Base-by-base conservation (phyloP, 495 filamentous ascomycete species). In the Tricharina praecox region DNA sequence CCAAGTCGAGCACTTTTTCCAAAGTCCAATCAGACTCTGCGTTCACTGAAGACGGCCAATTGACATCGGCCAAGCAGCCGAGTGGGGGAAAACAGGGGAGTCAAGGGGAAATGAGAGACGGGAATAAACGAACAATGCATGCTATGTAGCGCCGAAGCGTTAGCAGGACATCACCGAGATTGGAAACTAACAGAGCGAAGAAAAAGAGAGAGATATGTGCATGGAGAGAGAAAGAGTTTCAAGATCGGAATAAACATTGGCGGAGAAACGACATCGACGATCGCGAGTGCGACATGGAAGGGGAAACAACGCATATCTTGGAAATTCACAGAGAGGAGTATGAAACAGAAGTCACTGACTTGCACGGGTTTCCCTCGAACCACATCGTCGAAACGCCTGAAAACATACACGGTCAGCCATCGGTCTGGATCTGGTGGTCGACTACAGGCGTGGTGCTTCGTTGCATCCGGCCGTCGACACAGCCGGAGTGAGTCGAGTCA, bases 341-440 rank as follows among this genome's bases (percentile, higher is more conserved):
- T 7, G 28, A 32, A 32, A 32, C 13, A 32, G 13, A 7, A 13
- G 28, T 33, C 37, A 55, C 59, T 48, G 55, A 63, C 64, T 85
- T 85, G 68, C 81, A 86, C 25, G 90, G 85, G 61, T 97, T 97
- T 23, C 90, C 90, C 64, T 97, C 90, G 86, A 87, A 97, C 87
- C 88, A 95, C 2, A 95, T 85, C 4, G 82, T 84, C 4, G 87
- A 81, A 49, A 77, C 69, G 21, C 60, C 58, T 62, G 50, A 19
- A 19, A 45, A 28, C 36, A n/a, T n/a, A 9, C 13, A 32, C 39
- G 33, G 26, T 48, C 20, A 48, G 45, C 32, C 30, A 39, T 34
- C 20, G n/a, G 23, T 26, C 19, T 15, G 5, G 5, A 5, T 15
- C 13, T 7, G 8, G 13, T 15, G 5, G 16, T 15, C 5, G 5